Conservation (phyloP, 1,284 basidiomycete genomes). For the Leccinum fuscescens region DNA sequence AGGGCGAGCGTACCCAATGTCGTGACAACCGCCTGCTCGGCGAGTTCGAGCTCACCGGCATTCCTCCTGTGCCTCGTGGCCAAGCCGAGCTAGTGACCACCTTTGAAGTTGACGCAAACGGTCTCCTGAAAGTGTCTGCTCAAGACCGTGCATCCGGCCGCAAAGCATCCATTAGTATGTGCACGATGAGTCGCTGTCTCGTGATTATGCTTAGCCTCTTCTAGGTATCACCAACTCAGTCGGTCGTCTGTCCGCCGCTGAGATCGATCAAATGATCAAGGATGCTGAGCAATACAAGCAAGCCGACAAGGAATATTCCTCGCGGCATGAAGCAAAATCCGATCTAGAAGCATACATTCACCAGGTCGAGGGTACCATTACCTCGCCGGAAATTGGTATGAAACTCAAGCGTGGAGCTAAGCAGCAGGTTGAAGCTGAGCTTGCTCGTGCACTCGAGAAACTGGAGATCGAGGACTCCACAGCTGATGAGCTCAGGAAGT, state of each 20-base stretch:
- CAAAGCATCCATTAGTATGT: constrained; percentile 91
- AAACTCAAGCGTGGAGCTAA: constrained; percentile 97
- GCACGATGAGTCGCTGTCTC: not conserved
- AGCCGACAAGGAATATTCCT: constrained; percentile 95
- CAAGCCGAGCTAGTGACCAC: constrained; percentile 95
- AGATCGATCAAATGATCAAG: constrained; percentile 99
- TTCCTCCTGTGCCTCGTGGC: constrained; percentile 95
- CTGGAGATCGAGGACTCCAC: constrained; percentile 93
- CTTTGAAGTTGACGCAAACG: constrained; percentile 97
- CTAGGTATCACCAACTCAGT: constrained; percentile 91
- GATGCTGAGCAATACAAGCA: constrained; percentile 95
- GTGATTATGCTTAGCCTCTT: constrained; percentile 19
- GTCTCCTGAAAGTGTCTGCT: constrained; percentile 93
- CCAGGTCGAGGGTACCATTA: constrained; percentile 91
- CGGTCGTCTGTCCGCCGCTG: constrained; percentile 89
- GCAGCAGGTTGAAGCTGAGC: constrained; percentile 89
- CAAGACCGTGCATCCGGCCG: constrained; percentile 93
- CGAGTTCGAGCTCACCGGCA: constrained; percentile 96
- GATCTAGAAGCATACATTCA: constrained; percentile 96
- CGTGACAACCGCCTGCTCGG: constrained; percentile 96
- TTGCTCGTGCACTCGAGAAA: constrained; percentile 94
- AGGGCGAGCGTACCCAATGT: constrained; percentile 96
- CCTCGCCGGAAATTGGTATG: constrained; percentile 91
- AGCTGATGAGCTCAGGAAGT: constrained; percentile 91
- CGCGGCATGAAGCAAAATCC: constrained; percentile 93